These are phyloP conservation scores for Mycena citricolor DNA, from an alignment of 1,284 basidiomycete species.

Conservation along the genomic window DNA sequence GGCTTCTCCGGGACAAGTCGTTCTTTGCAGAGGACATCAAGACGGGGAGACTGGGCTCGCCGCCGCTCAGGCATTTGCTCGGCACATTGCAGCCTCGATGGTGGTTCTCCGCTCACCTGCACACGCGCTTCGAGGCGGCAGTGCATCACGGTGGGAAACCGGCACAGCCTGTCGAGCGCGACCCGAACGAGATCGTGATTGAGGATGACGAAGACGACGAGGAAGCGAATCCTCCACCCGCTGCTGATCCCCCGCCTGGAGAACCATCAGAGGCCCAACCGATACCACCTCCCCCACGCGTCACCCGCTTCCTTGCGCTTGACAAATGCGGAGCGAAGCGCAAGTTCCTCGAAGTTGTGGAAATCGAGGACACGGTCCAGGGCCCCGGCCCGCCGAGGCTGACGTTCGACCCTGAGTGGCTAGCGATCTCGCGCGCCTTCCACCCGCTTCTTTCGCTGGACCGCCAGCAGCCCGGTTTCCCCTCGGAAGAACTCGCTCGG, in stretches of 20 bases:
- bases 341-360: conserved; percentile 80
- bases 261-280: conserved; percentile 18
- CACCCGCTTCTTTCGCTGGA: conserved; percentile 72
- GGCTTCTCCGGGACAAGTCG: conserved; percentile 75
- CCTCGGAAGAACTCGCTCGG: conserved; percentile 56
- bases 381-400: conserved; percentile 31
- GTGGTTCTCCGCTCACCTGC: conserved; percentile 97
- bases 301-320: conserved; percentile 86
- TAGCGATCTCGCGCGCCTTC: conserved; percentile 88
- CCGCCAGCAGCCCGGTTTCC: conserved; percentile 54
- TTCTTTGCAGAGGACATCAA: conserved; percentile 80
- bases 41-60: conserved; percentile 79
- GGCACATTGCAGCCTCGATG: conserved; percentile 76
- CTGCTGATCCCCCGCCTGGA: conserved; percentile 12
- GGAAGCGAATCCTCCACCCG: neutral
- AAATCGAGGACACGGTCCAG: conserved; percentile 22
- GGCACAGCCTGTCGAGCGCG: conserved; percentile 28
- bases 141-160: conserved; percentile 7
- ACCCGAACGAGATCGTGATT: conserved; percentile 70
- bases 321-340: conserved; percentile 88
- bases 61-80: conserved; percentile 83
- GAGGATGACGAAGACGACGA: conserved; percentile 9
- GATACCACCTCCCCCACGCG: conserved; percentile 21
- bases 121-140: conserved; percentile 76
- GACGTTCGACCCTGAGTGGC: conserved; percentile 86